phyloP scores from a whole-genome alignment of 345 rosid genomes.

The Eucalyptus tenuipes region DNA sequence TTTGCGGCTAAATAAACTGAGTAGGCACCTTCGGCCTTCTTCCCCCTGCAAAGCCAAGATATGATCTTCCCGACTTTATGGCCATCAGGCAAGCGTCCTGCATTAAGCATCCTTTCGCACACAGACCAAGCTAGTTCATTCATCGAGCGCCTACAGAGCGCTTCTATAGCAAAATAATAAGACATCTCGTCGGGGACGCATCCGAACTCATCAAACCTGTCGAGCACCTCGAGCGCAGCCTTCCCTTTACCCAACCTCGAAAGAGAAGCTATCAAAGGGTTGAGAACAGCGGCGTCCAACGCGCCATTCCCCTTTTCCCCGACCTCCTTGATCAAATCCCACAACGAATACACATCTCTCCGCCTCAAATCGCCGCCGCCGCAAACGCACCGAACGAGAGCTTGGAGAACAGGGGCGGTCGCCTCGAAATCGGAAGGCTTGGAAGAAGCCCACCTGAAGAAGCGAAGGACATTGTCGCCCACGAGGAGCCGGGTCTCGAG shows the following conservation, averaged over 20 bases:
- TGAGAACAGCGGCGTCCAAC: constrained; percentile 38
- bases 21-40: constrained; percentile 40
- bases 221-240: constrained; percentile 62
- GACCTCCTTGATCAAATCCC: constrained; percentile 65
- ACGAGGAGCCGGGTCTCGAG: constrained; percentile 35
- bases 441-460: constrained; percentile 46
- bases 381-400: constrained; percentile 34
- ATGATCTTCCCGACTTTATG: constrained; percentile 50
- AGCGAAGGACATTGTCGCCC: constrained; percentile 49
- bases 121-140: constrained; percentile 48
- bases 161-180: constrained; percentile 51
- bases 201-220: constrained; percentile 42
- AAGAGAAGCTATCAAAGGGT: constrained; percentile 51
- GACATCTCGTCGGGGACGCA: constrained; percentile 40
- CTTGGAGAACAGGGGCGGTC: constrained; percentile 22
- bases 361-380: constrained; percentile 13
- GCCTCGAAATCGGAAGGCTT: constrained; percentile 9
- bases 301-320: constrained; percentile 17
- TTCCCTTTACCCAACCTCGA: constrained; percentile 59
- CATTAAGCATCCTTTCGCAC: constrained; percentile 59
- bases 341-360: constrained; percentile 40
- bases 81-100: constrained; percentile 31
- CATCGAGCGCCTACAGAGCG: constrained; percentile 36
- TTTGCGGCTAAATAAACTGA: constrained; percentile 34
- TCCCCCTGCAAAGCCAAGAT: constrained; percentile 62